Evolutionary conservation across 1,139 yeast species (phyloP).

Genomic region (Blastobotrys proliferans): DNA sequence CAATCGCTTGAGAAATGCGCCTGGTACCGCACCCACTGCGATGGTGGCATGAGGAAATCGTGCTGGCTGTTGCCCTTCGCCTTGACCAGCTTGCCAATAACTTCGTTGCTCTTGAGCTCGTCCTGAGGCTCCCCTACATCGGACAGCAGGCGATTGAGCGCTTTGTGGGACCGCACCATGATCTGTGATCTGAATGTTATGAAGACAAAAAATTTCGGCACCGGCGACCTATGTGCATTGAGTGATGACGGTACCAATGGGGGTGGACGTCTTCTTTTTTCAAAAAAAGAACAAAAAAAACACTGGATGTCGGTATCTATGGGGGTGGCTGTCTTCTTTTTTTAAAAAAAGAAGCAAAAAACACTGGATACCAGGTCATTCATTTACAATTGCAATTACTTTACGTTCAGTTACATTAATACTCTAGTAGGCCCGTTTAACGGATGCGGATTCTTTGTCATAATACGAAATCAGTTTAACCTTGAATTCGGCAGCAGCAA

Average conservation of each 20-base stretch:
- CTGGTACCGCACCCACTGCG: conserved; percentile 20
- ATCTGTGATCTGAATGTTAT: background rate
- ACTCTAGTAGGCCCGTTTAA: conserved; percentile 13
- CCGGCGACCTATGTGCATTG: background rate
- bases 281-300: background rate
- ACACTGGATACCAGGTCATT: too few relatives aligned
- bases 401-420: too few relatives aligned
- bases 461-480: conserved; percentile 76
- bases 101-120: conserved; percentile 27
- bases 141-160: conserved; percentile 25
- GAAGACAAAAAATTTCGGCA: background rate
- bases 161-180: conserved; percentile 16
- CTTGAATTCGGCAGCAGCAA: conserved; percentile 87
- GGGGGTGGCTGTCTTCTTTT: too few relatives aligned
- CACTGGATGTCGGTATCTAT: background rate
- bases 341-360: too few relatives aligned
- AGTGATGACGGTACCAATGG: background rate
- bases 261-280: background rate
- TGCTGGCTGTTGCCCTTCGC: conserved; percentile 35
- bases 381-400: too few relatives aligned
- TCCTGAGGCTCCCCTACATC: conserved; percentile 33
- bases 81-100: conserved; percentile 31
- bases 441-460: conserved; percentile 28
- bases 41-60: conserved; percentile 30
- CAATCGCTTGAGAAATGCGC: conserved; percentile 10